These are phyloP conservation scores for Cryptococcus sp. DNA, from an alignment of 1,284 basidiomycete species.

Conservation along the genomic window DNA sequence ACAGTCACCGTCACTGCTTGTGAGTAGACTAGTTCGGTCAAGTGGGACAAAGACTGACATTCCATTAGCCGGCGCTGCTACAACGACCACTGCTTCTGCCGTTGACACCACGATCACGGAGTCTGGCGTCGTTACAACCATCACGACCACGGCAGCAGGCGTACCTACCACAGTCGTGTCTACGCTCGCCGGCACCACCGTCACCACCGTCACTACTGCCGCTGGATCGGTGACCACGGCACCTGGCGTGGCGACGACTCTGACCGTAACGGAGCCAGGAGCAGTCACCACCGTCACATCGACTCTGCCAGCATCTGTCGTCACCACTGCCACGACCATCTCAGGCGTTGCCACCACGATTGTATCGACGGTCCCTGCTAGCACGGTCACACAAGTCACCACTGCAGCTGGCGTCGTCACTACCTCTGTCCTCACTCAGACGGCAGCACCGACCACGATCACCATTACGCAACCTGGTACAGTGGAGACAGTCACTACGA, in stretches of 20 bases:
- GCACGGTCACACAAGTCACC: slow-evolving; percentile 9
- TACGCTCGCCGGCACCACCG: slow-evolving; percentile 2
- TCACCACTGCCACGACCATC: slow-evolving; percentile 10
- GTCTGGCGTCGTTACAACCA: slow-evolving; percentile 5
- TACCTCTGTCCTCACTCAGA: slow-evolving; percentile 1
- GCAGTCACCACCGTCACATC: slow-evolving; percentile 7
- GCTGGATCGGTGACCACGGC: slow-evolving; percentile 5
- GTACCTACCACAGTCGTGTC: background rate
- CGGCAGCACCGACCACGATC: background rate
- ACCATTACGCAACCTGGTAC: slow-evolving; percentile 12
- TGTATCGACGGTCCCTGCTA: slow-evolving; percentile 8
- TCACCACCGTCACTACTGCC: slow-evolving; percentile 5
- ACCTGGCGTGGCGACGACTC: slow-evolving; percentile 1
- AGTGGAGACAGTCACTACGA: slow-evolving; percentile 5
- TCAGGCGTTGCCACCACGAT: slow-evolving; percentile 8
- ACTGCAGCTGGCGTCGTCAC: slow-evolving; percentile 3
- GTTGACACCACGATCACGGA: slow-evolving; percentile 2
- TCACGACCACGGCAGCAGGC: background rate
- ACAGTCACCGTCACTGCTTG: slow-evolving; percentile 16
- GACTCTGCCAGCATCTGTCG: slow-evolving; percentile 3
- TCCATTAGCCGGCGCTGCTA: slow-evolving; percentile 1
- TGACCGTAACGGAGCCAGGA: slow-evolving; percentile 7
- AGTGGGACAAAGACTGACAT: background rate
- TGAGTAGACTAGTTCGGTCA: slow-evolving; percentile 2
- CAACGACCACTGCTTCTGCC: slow-evolving; percentile 4